Percentiles rank a stretch among this genome's conserved stretches.
These are phyloP conservation scores for Groenewaldozyma auringiensis DNA, from an alignment of 1,139 yeast genomes.

Conservation along the genomic window DNA sequence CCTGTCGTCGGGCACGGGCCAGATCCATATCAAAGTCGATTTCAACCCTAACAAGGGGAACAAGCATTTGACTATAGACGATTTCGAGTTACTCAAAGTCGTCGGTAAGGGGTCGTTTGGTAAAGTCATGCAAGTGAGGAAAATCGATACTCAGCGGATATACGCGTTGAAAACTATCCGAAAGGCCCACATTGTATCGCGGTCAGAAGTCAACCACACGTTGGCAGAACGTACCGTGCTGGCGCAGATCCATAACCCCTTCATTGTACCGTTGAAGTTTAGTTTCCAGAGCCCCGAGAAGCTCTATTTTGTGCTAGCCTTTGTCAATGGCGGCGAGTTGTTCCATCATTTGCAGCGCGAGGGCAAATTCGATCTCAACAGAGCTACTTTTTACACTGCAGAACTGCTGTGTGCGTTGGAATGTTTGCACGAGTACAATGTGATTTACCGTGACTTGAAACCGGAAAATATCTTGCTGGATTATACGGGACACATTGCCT, in stretches of 20 bases:
- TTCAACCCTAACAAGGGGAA: conserved; percentile 60
- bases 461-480: conserved; percentile 92
- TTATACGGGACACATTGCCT: conserved; percentile 94
- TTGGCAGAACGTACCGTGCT: conserved; percentile 91
- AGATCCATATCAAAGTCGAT: conserved; percentile 57
- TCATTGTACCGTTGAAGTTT: conserved; percentile 93
- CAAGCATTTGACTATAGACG: conserved; percentile 74
- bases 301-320: conserved; percentile 79
- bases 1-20: conserved; percentile 34
- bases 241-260: conserved; percentile 91
- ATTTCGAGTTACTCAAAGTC: conserved; percentile 86
- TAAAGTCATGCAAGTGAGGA: conserved; percentile 96
- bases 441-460: conserved; percentile 88
- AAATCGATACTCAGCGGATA: conserved; percentile 87
- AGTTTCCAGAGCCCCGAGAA: conserved; percentile 96
- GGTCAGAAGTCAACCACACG: conserved; percentile 94
- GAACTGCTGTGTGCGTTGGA: conserved; percentile 90
- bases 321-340: conserved; percentile 94
- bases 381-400: conserved; percentile 90
- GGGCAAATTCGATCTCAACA: conserved; percentile 79
- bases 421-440: conserved; percentile 81
- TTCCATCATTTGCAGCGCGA: conserved; percentile 91
- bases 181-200: conserved; percentile 86
- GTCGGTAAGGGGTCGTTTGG: conserved; percentile 98
- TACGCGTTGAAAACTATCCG: conserved; percentile 91